phyloP scores from a whole-genome alignment of 768 basidiomycete genomes.

The Panaeolus papilionaceus region DNA sequence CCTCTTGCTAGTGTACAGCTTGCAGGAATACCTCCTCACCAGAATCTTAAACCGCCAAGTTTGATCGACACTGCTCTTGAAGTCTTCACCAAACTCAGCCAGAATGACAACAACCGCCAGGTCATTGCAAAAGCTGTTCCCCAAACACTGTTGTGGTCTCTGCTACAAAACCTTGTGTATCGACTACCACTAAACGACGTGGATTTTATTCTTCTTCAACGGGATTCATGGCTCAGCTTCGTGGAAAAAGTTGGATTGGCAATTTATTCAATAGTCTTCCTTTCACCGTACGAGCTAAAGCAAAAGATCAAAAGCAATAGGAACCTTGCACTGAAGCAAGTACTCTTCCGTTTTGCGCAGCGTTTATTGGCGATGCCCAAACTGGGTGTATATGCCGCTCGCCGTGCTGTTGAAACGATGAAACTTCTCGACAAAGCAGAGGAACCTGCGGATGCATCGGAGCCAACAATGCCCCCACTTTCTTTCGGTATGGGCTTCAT shows the following conservation, averaged over 20 bases:
- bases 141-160: constrained; percentile 56
- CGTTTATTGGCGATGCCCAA: constrained; percentile 59
- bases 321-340: constrained; percentile 67
- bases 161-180: constrained; percentile 77
- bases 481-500: constrained; percentile 89
- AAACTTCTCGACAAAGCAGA: constrained; percentile 79
- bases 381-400: constrained; percentile 59
- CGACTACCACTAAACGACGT: constrained; percentile 81
- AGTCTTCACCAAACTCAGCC: constrained; percentile 79
- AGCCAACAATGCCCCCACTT: constrained; percentile 63
- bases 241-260: constrained; percentile 80
- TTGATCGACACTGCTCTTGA: constrained; percentile 83
- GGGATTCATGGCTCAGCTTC: constrained; percentile 78
- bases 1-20: constrained; percentile 66
- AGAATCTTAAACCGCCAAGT: constrained; percentile 57
- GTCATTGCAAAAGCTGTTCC: constrained; percentile 69
- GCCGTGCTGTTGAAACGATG: constrained; percentile 77
- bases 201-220: constrained; percentile 71
- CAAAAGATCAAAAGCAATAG: constrained; percentile 69
- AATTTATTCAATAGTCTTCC: constrained; percentile 88
- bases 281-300: constrained; percentile 80
- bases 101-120: constrained; percentile 80
- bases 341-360: constrained; percentile 77
- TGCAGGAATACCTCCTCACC: constrained; percentile 48
- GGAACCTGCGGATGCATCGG: constrained; percentile 75